phyloP scores from a whole-genome alignment of 2,329 filamentous ascomycete genomes.

The Colletotrichum spaethianum region DNA sequence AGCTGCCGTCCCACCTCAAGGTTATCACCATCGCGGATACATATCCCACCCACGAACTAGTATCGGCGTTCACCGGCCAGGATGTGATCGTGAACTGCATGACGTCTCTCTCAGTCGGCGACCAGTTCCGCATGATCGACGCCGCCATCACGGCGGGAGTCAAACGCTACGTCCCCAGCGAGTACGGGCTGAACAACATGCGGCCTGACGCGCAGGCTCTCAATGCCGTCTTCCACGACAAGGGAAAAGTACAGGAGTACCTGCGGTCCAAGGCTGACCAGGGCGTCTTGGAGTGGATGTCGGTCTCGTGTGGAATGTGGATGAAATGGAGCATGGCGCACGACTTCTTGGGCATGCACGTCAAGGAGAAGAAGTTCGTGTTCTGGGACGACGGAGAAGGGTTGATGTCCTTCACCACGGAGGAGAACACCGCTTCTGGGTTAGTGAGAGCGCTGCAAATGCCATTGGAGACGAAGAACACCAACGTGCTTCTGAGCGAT shows the following conservation, averaged over 20 bases:
- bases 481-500: slow-evolving; percentile 51
- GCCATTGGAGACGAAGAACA: slow-evolving; percentile 51
- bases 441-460: slow-evolving; percentile 46
- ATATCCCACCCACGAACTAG: slow-evolving; percentile 44
- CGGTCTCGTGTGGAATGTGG: slow-evolving; percentile 42
- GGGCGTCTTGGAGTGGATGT: slow-evolving; percentile 18
- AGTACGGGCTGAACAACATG: slow-evolving; percentile 56
- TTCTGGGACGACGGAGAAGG: slow-evolving; percentile 53
- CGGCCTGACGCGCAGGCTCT: slow-evolving; percentile 25
- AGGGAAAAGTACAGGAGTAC: slow-evolving; percentile 42
- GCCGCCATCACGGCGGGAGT: slow-evolving; percentile 67
- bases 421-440: slow-evolving; percentile 52
- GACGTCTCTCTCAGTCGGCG: slow-evolving; percentile 44
- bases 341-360: slow-evolving; percentile 42
- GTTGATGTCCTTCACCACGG: slow-evolving; percentile 51
- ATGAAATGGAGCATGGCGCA: slow-evolving; percentile 30
- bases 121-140: slow-evolving; percentile 64
- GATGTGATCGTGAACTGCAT: slow-evolving; percentile 58
- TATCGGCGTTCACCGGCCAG: slow-evolving; percentile 32
- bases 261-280: slow-evolving; percentile 8
- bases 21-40: slow-evolving; percentile 47
- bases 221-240: slow-evolving; percentile 32
- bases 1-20: slow-evolving; percentile 41
- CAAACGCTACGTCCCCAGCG: slow-evolving; percentile 65
- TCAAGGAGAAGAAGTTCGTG: slow-evolving; percentile 43